These are phyloP conservation scores for Acacia confusa DNA, from an alignment of 306 rosid species.

Conservation along the genomic window DNA sequence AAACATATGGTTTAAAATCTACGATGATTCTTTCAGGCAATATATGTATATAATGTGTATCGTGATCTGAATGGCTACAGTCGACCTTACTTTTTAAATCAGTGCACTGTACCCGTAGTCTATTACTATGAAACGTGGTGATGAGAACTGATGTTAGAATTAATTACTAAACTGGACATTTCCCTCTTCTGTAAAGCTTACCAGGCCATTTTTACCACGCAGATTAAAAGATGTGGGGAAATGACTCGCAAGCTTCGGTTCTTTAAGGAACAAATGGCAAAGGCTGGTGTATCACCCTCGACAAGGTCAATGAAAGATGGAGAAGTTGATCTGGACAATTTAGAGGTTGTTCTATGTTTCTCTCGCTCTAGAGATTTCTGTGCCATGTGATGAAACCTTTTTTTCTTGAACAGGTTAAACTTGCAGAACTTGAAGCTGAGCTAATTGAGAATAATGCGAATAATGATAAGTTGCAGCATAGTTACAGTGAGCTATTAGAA, in stretches of 20 bases:
- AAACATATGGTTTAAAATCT: background rate
- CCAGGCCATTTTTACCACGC: conserved; percentile 25
- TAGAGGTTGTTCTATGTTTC: conserved; percentile 63
- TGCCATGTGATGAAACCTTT: conserved; percentile 12
- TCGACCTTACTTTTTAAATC: background rate
- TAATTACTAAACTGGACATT: background rate
- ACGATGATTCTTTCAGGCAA: background rate
- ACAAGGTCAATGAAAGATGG: conserved; percentile 28
- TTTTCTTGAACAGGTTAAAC: conserved; percentile 52
- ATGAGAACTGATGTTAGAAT: conserved; percentile 9
- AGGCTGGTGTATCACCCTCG: conserved; percentile 58
- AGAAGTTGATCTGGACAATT: conserved; percentile 52
- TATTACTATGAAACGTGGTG: background rate
- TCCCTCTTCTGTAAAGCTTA: background rate
- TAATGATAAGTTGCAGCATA: conserved; percentile 66
- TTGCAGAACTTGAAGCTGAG: conserved; percentile 78
- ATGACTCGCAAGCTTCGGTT: conserved; percentile 73
- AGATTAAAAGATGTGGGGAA: conserved; percentile 84
- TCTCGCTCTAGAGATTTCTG: background rate
- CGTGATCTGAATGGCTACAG: background rate
- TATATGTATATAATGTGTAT: background rate
- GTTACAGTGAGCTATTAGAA: conserved; percentile 71
- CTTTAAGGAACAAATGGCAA: conserved; percentile 76
- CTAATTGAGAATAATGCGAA: conserved; percentile 66
- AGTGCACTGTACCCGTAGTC: background rate